Base-by-base conservation (phyloP, 257 asterid genomes). In the Fraxinus pennsylvanica region DNA sequence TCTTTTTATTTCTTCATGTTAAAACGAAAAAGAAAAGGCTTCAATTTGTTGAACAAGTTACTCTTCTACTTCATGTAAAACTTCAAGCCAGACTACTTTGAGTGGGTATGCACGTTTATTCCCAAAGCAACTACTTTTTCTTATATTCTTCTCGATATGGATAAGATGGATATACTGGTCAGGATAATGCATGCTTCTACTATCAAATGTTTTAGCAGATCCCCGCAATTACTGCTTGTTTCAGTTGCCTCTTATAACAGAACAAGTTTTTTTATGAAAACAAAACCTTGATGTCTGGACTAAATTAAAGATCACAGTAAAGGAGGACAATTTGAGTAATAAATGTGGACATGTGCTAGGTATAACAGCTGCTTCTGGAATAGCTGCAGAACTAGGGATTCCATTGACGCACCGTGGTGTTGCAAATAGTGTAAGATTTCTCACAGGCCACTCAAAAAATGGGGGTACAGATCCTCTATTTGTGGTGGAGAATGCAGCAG, bases 321-420 rank as follows among this genome's bases (percentile, higher is more conserved):
- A 36, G 57, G 13, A 57, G 35, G 67, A 1, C 3, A 1, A 1
- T 73, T 8, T 45, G 47, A 74, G 30, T 25, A 78, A 72, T 38
- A 9, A 73, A 45, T 73, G 21, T 76, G 80, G 27, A 72, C 15
- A 41, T 76, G 21, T 71, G 81, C 59, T 91, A 95, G 99, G 99
- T 71, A 96, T 96, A 79, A 96, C 99, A 12, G 96, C 99, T 78
- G 98, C 99, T 79, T 93, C 99, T 21, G 99, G 98, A 76, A 96
- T 96, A 83, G 96, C 99, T 8, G 98, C 98, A 5, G 99, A 96
- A 83, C 73, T 96, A 59, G 98, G 98, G 69, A 92, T 96, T 71
- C 99, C 99, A 3, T 86, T 93, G 86, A 96, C 99, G 41, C 99
- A 96, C 79, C 97, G 99, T 72, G 99, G 98, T 35, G 89, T 96